Conservation (phyloP, 2,329 filamentous ascomycete genomes). For the Penicillium aurantiogriseum region DNA sequence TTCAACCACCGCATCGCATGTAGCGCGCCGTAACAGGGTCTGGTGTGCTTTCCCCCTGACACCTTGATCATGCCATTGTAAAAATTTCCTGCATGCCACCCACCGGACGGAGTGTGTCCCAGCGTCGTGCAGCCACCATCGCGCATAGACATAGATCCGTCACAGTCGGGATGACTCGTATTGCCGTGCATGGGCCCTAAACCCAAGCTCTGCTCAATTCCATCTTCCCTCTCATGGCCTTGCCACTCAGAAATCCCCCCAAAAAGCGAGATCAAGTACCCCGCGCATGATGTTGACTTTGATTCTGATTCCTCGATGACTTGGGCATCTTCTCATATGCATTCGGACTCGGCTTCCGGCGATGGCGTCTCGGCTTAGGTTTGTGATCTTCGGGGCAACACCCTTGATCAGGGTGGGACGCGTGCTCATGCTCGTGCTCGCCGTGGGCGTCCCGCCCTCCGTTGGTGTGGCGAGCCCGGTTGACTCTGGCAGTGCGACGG, state of each 20-base stretch:
- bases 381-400: slow-evolving; percentile 17
- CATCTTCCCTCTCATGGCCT: background rate
- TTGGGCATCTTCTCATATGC: slow-evolving; percentile 50
- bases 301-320: slow-evolving; percentile 19
- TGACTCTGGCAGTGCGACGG: slow-evolving; percentile 12
- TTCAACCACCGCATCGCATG: background rate
- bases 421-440: too few species aligned
- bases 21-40: background rate
- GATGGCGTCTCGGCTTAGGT: slow-evolving; percentile 24
- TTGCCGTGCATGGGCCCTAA: background rate
- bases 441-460: slow-evolving; percentile 20
- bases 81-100: too few species aligned
- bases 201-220: background rate
- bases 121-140: background rate
- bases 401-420: slow-evolving; percentile 20
- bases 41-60: too few species aligned
- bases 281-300: slow-evolving; percentile 11
- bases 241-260: background rate
- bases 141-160: background rate
- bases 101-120: background rate
- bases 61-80: background rate
- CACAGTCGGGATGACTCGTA: background rate
- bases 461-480: slow-evolving; percentile 11
- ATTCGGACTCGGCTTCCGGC: slow-evolving; percentile 45
- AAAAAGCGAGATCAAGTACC: slow-evolving; percentile 7